Base-by-base conservation (phyloP, 2,329 filamentous ascomycete species). In the Hypomyces perniciosus region DNA sequence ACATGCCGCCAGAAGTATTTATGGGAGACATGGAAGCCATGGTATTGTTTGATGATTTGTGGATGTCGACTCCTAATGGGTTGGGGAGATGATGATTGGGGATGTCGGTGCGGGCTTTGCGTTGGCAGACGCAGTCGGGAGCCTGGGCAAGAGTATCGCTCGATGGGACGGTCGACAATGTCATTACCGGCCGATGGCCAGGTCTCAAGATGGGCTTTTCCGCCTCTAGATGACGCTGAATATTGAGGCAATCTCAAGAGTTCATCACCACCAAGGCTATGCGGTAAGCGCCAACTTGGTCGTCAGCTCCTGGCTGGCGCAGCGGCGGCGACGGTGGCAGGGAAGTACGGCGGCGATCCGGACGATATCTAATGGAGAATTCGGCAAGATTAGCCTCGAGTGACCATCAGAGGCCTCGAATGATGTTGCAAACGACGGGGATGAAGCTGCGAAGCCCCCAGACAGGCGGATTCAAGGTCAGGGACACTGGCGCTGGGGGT, bases 21-120 rank as follows among this genome's bases (percentile, higher is more conserved):
- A 70, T 65, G 48, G 74, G 74, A 46, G 74, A 75, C 61, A 70
- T 70, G 56, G 73, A 76, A 54, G 72, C 60, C 76, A 79, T 79
- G 59, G 59, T 66, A 58, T 53, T 46, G 40, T 54, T 60, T 54
- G 48, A 45, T 59, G 65, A 59, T 45, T 63, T 59, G 52, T 45
- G 38, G 42, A 46, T 34, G 50, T 47, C 47, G 45, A 35, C 29
- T 45, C 44, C 53, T 48, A 60, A 35, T 49, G 56, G 55, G 48
- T 51, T 53, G 50, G 47, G 48, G 55, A 31, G 54, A 45, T 51
- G 58, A 55, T 56, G 55, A 48, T 58, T 57, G 55, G 52, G 52
- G 50, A 57, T 50, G 60, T 56, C 54, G 56, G 61, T 65, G 65
- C 61, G 65, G 65, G 61, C 62, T 68, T 67, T 68, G 66, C 56